These are phyloP conservation scores for Yamadazyma paraphyllophila DNA, from an alignment of 805 yeast genomes.

Conservation along the genomic window DNA sequence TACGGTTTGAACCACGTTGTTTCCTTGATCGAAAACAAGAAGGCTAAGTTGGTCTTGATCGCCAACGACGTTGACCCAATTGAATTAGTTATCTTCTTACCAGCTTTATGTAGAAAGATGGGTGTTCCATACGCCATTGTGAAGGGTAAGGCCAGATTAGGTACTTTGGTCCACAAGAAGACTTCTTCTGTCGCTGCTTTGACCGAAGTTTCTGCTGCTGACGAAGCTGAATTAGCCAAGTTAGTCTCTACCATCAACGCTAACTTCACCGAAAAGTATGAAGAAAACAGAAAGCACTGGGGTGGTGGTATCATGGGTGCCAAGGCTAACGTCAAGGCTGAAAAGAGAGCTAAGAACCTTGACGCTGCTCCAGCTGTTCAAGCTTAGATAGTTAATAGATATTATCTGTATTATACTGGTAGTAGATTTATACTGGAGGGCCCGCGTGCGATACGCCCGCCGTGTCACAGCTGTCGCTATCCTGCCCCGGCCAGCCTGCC, in stretches of 20 bases:
- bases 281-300: constrained; percentile 97
- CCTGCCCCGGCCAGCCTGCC: too few species aligned
- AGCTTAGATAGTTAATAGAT: constrained; percentile 41
- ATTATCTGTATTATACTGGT: not conserved
- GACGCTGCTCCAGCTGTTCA: constrained; percentile 56
- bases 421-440: too few species aligned
- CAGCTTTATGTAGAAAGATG: constrained; percentile 99
- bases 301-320: constrained; percentile 99
- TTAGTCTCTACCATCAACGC: constrained; percentile 90
- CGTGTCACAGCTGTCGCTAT: too few species aligned
- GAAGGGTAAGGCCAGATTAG: constrained; percentile 60
- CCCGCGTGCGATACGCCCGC: too few species aligned
- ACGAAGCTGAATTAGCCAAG: constrained; percentile 91
- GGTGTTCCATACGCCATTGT: constrained; percentile 99
- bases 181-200: constrained; percentile 96
- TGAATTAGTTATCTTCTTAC: constrained; percentile 94
- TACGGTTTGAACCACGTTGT: constrained; percentile 99
- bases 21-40: constrained; percentile 95
- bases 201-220: constrained; percentile 92
- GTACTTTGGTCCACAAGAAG: constrained; percentile 96
- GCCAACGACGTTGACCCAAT: constrained; percentile 99
- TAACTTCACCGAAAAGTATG: constrained; percentile 91
- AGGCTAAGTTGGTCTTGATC: constrained; percentile 94
- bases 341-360: constrained; percentile 64
- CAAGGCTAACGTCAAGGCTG: constrained; percentile 84